phyloP scores from a whole-genome alignment of 1,139 yeast genomes.

The Debaryomyces sp. region DNA sequence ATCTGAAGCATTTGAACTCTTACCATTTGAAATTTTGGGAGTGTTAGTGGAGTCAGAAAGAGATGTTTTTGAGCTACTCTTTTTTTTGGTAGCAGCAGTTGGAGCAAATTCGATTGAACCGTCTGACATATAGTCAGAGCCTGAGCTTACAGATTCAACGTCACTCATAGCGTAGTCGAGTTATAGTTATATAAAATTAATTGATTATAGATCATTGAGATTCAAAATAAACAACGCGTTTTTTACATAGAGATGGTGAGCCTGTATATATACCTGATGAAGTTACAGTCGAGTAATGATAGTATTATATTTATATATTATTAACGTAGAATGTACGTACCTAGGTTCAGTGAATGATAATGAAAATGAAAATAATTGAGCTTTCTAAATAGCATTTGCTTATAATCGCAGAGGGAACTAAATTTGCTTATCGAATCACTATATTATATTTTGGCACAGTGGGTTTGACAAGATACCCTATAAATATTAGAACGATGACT shows the following conservation, averaged over 20 bases:
- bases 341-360: not conserved
- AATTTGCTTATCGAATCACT: not conserved
- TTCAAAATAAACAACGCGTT: conserved; percentile 6
- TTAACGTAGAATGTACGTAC: not conserved
- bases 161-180: conserved; percentile 19
- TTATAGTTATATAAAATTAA: not conserved
- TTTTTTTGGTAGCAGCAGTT: conserved; percentile 13
- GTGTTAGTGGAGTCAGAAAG: conserved; percentile 29
- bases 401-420: not conserved
- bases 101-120: conserved; percentile 19
- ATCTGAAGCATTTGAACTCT: conserved; percentile 51
- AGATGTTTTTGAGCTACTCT: conserved; percentile 19
- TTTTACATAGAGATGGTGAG: not conserved
- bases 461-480: not conserved
- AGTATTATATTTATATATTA: not conserved
- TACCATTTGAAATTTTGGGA: conserved; percentile 10
- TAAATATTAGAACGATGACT: not conserved
- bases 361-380: not conserved
- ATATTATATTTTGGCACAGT: not conserved
- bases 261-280: not conserved
- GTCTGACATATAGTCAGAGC: conserved; percentile 17
- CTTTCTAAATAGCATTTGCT: not conserved
- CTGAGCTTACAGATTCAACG: conserved; percentile 18
- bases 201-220: not conserved
- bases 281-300: not conserved